Evolutionary conservation across 768 basidiomycete genomes (phyloP).

Genomic region (Amanita rimosa): DNA sequence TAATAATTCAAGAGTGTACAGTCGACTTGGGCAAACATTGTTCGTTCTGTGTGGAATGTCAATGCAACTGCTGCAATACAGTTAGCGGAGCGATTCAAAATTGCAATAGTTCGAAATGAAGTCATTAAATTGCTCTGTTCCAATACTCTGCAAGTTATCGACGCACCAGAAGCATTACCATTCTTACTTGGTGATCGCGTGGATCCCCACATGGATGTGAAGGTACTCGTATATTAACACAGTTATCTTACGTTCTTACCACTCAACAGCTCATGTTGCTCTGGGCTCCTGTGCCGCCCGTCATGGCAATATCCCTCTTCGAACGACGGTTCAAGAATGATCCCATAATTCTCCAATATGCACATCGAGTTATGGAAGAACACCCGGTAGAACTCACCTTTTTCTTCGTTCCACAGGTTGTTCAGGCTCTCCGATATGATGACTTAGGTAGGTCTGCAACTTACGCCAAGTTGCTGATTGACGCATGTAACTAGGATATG

Average conservation of each 20-base stretch:
- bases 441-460: slow-evolving; percentile 49
- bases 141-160: slow-evolving; percentile 56
- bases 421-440: slow-evolving; percentile 90
- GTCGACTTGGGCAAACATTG: slow-evolving; percentile 55
- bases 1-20: slow-evolving; percentile 15
- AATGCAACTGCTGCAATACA: slow-evolving; percentile 76
- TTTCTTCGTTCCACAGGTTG: slow-evolving; percentile 98
- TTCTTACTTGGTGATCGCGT: slow-evolving; percentile 70
- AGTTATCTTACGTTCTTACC: not conserved
- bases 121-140: slow-evolving; percentile 65
- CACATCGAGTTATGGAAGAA: slow-evolving; percentile 88
- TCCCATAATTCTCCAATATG: slow-evolving; percentile 86
- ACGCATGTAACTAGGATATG: slow-evolving; percentile 54
- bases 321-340: slow-evolving; percentile 77
- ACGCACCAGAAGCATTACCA: slow-evolving; percentile 70
- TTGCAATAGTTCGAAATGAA: slow-evolving; percentile 51
- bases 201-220: slow-evolving; percentile 55
- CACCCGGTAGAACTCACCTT: slow-evolving; percentile 93
- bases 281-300: slow-evolving; percentile 83
- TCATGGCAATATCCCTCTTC: slow-evolving; percentile 75
- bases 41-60: slow-evolving; percentile 71
- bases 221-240: slow-evolving; percentile 30
- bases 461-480: not conserved
- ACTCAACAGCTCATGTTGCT: slow-evolving; percentile 63
- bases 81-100: slow-evolving; percentile 84